Evolutionary conservation across 345 rosid species (phyloP).

Genomic region (Camelina hispida): DNA sequence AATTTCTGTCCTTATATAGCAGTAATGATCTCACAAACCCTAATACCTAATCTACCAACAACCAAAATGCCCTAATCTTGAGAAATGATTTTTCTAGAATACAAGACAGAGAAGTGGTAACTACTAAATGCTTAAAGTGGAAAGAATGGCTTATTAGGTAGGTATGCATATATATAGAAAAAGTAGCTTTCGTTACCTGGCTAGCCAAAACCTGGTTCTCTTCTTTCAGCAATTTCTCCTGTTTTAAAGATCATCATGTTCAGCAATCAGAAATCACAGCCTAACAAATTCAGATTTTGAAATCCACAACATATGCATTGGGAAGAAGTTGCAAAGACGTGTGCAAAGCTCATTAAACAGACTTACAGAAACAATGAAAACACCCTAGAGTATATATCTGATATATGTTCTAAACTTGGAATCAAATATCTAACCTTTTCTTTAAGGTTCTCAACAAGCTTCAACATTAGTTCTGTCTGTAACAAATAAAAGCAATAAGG

Average conservation of each 20-base stretch:
- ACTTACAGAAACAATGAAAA: conserved; percentile 5
- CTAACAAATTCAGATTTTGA: conserved; percentile 9
- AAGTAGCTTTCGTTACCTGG: conserved; percentile 33
- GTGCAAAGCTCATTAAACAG: not conserved
- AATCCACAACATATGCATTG: conserved; percentile 7
- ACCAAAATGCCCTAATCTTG: conserved; percentile 1
- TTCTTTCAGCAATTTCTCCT: conserved; percentile 40
- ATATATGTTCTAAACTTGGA: not conserved
- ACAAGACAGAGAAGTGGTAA: not conserved
- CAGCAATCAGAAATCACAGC: conserved; percentile 21
- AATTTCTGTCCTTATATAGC: not conserved
- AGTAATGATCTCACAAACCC: not conserved
- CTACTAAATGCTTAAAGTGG: not conserved
- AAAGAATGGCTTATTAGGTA: not conserved
- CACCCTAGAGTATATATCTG: not conserved
- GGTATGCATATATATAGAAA: not conserved
- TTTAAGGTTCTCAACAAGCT: conserved; percentile 40
- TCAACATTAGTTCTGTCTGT: conserved; percentile 44
- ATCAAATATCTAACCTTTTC: conserved; percentile 39
- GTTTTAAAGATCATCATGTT: conserved; percentile 16
- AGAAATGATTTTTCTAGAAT: not conserved
- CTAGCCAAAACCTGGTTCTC: conserved; percentile 39
- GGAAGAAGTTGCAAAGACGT: conserved; percentile 6
- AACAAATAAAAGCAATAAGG: conserved; percentile 18
- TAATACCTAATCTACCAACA: not conserved